A percentile compares a stretch with the other conserved stretches of the same genome.
Evolutionary conservation across 352 stramenopile genomes (phyloP).

Genomic region (Pythium utonaiense): DNA sequence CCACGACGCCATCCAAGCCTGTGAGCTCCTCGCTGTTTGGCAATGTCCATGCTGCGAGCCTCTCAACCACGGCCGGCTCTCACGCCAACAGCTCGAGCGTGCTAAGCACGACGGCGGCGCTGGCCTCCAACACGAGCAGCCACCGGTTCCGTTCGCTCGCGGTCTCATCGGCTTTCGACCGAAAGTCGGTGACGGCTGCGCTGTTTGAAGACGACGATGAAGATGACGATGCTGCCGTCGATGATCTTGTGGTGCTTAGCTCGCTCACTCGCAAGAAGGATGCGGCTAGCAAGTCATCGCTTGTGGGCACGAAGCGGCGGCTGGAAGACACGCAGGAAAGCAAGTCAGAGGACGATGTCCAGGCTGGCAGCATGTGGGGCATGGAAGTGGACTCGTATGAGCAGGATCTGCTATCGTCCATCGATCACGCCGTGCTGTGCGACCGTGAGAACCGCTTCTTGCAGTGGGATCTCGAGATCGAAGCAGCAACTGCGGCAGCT

Average conservation of each 20-base stretch:
- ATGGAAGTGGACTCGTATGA: constrained; percentile 70
- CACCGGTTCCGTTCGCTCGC: constrained; percentile 18
- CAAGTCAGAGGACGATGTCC: constrained; percentile 35
- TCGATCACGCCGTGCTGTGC: constrained; percentile 76
- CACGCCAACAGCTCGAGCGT: constrained; percentile 28
- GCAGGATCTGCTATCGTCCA: constrained; percentile 67
- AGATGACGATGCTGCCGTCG: constrained; percentile 13
- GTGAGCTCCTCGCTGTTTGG: not conserved
- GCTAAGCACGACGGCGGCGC: constrained; percentile 9
- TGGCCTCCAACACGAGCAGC: not conserved
- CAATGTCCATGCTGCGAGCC: constrained; percentile 1
- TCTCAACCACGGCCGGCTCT: constrained; percentile 8
- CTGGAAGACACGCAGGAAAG: constrained; percentile 11
- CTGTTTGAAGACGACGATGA: constrained; percentile 50
- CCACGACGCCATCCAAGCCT: not conserved
- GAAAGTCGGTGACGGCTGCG: constrained; percentile 48
- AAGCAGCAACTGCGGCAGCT: constrained; percentile 27
- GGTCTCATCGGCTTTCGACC: constrained; percentile 26
- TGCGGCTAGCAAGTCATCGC: not conserved
- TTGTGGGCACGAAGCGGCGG: constrained; percentile 33
- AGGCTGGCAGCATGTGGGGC: constrained; percentile 50
- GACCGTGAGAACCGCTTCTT: constrained; percentile 81
- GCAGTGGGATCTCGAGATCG: constrained; percentile 68
- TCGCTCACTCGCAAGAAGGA: constrained; percentile 18
- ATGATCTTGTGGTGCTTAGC: constrained; percentile 21